Conservation (phyloP, 345 rosid genomes). For the Gossypium ekmanianum region DNA sequence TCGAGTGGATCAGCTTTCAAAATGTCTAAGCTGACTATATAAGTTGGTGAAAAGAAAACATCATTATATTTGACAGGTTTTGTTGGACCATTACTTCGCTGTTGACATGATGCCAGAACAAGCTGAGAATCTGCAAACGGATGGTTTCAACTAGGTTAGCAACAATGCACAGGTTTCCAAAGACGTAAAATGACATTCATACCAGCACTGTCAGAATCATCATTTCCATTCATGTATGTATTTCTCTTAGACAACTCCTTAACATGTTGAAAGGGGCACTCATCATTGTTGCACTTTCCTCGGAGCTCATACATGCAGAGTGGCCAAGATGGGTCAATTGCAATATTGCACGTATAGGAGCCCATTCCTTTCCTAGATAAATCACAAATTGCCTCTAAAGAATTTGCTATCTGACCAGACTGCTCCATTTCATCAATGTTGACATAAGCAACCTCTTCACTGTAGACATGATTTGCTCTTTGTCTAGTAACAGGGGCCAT, state of each 20-base stretch:
- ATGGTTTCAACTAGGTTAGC: slow-evolving; percentile 19
- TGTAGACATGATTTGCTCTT: slow-evolving; percentile 19
- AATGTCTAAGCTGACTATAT: slow-evolving; percentile 68
- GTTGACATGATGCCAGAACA: slow-evolving; percentile 30
- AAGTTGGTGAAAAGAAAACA: slow-evolving; percentile 52
- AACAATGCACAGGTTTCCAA: slow-evolving; percentile 14
- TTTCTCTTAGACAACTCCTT: slow-evolving; percentile 45
- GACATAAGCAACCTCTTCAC: slow-evolving; percentile 23
- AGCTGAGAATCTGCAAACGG: slow-evolving; percentile 48
- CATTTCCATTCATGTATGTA: slow-evolving; percentile 26
- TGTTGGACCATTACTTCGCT: slow-evolving; percentile 25
- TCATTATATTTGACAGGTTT: slow-evolving; percentile 30
- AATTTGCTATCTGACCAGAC: slow-evolving; percentile 24
- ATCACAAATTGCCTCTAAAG: slow-evolving; percentile 21
- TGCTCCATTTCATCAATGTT: slow-evolving; percentile 31
- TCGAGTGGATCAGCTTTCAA: slow-evolving; percentile 52
- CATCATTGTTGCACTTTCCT: slow-evolving; percentile 93
- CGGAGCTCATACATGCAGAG: slow-evolving; percentile 91
- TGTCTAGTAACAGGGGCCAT: slow-evolving; percentile 23
- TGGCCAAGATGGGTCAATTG: slow-evolving; percentile 77
- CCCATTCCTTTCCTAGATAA: slow-evolving; percentile 37
- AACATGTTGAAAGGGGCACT: slow-evolving; percentile 91
- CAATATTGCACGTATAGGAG: slow-evolving; percentile 43
- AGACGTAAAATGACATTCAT: slow-evolving; percentile 14
- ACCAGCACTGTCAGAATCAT: slow-evolving; percentile 42